phyloP scores from a whole-genome alignment of 179 eudicot species.

The Corrigiola litoralis region DNA sequence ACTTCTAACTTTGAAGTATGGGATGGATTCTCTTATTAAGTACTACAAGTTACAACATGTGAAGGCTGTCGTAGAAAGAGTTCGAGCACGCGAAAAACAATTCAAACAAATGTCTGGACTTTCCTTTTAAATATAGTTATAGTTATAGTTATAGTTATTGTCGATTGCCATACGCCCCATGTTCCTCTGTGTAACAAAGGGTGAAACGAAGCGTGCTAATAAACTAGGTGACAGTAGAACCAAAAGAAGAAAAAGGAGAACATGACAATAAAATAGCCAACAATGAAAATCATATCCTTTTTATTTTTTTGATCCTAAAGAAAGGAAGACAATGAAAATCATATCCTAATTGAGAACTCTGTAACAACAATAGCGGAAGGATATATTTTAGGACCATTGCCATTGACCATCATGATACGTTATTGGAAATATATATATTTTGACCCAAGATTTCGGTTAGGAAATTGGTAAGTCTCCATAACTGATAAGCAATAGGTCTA shows the following conservation, averaged over 20 bases:
- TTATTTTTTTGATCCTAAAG: too few relatives aligned
- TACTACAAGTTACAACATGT: constrained; percentile 12
- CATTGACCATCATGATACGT: not conserved
- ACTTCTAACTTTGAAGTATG: constrained; percentile 5
- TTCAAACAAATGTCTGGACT: not conserved
- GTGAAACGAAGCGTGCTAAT: too few relatives aligned
- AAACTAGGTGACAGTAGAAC: too few relatives aligned
- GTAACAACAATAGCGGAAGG: too few relatives aligned
- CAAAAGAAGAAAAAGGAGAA: too few relatives aligned
- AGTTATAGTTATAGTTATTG: not conserved
- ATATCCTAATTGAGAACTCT: too few relatives aligned
- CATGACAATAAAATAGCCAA: too few relatives aligned
- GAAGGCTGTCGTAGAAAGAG: not conserved
- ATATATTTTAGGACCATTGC: not conserved
- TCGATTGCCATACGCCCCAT: not conserved
- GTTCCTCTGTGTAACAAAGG: too few relatives aligned
- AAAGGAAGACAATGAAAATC: too few relatives aligned
- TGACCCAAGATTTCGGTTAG: not conserved
- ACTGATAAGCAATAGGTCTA: not conserved
- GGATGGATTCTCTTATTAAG: constrained; percentile 12
- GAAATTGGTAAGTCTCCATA: constrained; percentile 2
- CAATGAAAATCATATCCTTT: too few relatives aligned
- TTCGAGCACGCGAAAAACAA: not conserved
- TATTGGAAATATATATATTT: not conserved
- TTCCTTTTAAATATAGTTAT: constrained; percentile 2